Conservation (phyloP, 176 grass and related monocot genomes). For the Bonia amplexicaulis region DNA sequence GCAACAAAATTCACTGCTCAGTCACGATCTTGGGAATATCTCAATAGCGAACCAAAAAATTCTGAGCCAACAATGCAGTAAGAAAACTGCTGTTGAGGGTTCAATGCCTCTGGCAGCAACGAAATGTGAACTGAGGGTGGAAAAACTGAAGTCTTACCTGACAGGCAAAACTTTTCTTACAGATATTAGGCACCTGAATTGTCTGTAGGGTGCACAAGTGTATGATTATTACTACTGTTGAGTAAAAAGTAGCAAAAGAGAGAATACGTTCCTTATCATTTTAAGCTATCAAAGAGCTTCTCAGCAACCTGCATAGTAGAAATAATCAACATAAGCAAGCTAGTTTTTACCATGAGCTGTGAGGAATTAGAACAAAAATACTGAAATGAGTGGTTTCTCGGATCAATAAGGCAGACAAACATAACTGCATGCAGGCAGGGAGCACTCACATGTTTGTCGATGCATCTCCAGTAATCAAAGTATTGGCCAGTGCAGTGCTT, state of each 20-base stretch:
- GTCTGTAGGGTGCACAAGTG: background rate
- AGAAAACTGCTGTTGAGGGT: background rate
- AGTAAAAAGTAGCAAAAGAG: constrained; percentile 17
- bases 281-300: constrained; percentile 72
- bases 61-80: constrained; percentile 6
- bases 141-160: constrained; percentile 17
- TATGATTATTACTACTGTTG: constrained; percentile 32
- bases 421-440: background rate
- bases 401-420: background rate
- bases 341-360: background rate
- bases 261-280: constrained; percentile 45
- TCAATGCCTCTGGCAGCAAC: constrained; percentile 2
- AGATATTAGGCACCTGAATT: constrained; percentile 33
- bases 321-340: background rate
- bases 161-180: constrained; percentile 30
- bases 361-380: constrained; percentile 14
- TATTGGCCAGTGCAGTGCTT: constrained; percentile 96
- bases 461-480: constrained; percentile 85
- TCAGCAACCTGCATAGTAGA: constrained; percentile 59
- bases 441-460: constrained; percentile 85
- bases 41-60: background rate
- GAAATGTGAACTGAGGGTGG: constrained; percentile 1
- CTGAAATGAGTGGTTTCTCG: background rate
- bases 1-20: background rate
- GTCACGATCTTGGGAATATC: constrained; percentile 24